Base-by-base conservation (phyloP, 345 rosid genomes). In the Microthlaspi erraticum region DNA sequence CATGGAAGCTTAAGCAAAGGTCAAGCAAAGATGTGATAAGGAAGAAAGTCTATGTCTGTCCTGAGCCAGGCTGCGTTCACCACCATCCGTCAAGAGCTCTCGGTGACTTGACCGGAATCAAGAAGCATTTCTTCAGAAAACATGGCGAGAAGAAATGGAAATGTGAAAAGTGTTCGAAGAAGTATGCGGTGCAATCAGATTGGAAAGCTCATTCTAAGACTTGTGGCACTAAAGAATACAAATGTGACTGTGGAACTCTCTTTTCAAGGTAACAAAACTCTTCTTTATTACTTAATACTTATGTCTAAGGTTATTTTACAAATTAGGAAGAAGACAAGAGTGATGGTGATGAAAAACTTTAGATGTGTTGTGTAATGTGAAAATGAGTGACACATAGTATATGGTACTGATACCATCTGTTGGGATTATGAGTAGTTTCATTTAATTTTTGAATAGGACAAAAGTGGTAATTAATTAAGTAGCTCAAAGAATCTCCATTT, bases 131-230 rank as follows among this genome's bases (percentile, higher is more conserved):
- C 68, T 70, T 64, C 39, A 56, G 79, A 33, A 76, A 76, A 64
- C 96, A 90, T 54, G 97, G 97, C 1, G 97, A 90, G 83, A 90
- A 93, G 83, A 93, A 88, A 72, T 93, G 98, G 98, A 93, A 93
- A 81, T 93, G 98, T 34, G 98, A 93, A 45, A 88, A 86, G 71
- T 90, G 98, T 79, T 90, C 92, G 6, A 93, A 93, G 86, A 93
- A 87, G 58, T 93, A 93, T 48, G 98, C 97, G 0, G 96, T 93
- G 16, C 96, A 90, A 23, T 88, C 98, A 1, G 97, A 93, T 57
- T 90, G 92, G 96, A 90, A 93, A 65, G 98, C 98, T 65, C 98
- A 93, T 79, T 85, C 87, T 48, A 93, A 93, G 78, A 88, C 94
- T 33, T 93, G 98, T 58, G 98, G 97, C 16, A 93, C 98, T 17